Evolutionary conservation across 176 grass and related monocot species (phyloP), one percentile per base, ranked within the genome.

Genomic region (Elaeis guineensis): DNA sequence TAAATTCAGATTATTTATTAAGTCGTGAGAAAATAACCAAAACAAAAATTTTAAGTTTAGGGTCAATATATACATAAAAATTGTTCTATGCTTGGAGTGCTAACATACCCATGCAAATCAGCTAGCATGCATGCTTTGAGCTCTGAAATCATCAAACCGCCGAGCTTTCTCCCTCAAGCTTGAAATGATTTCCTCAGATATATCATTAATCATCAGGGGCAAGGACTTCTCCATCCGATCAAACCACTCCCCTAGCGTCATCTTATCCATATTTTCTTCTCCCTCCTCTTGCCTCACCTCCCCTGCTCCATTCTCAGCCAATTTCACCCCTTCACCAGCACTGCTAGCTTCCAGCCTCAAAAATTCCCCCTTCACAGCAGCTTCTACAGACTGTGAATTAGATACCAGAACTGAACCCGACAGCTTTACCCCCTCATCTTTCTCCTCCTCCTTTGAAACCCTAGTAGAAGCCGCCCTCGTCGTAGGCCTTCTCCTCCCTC

Each of bases 181-280:
- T 16, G 60, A 59, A 30, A 87, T 85, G 19, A 69, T 74, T 54
- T 82, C 62, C 57, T 88, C 83, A 53, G 78, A 65, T 11, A 55
- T 66, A n/a, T 88, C 78, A 60, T 67, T 65, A 25, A 91, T 82
- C 64, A 67, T 69, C 49, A 59, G 55, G 5, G 76, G 78, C 50
- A 91, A 59, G 62, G 67, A 75, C 52, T 57, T 62, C 15, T 85
- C 78, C 48, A 85, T 85, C 25, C 73, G 60, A 52, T 73, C 81
- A 70, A 97, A 88, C 92, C 92, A 97, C 16, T 97, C 69, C 17
- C 75, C 57, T 50, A 97, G 25, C 26, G 92, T 97, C 84, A 97
- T 91, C 12, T 82, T 72, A 35, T 90, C 80, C 59, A 85, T 49
- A 75, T 60, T 57, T 59, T 58, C 51, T 74, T 17, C 32, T 17